phyloP scores from a whole-genome alignment of 345 rosid genomes.

The Cardamine resedifolia region DNA sequence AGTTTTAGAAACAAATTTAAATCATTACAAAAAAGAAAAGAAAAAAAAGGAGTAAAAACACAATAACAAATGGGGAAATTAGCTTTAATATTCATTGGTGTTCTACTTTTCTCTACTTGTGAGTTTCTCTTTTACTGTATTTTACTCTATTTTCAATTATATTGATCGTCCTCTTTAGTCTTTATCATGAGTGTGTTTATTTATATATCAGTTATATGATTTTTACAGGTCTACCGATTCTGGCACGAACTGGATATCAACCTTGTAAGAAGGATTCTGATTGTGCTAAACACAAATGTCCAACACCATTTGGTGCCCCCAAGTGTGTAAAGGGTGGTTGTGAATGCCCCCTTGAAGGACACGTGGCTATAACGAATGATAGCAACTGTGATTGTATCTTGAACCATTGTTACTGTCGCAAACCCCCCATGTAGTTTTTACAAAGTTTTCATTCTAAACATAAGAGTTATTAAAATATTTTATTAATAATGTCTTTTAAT shows the following conservation, averaged over 20 bases:
- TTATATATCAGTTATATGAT: not conserved
- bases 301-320: not conserved
- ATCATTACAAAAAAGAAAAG: not conserved
- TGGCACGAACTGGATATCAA: not conserved
- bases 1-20: not conserved
- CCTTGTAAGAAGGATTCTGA: slow-evolving; percentile 2
- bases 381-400: no score
- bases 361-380: not conserved
- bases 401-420: no score
- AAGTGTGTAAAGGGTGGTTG: not conserved
- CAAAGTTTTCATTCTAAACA: not conserved
- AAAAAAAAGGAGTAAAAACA: not conserved
- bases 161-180: not conserved
- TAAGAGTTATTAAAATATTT: not conserved
- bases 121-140: not conserved
- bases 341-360: not conserved
- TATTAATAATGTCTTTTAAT: not conserved
- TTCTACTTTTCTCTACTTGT: slow-evolving; percentile 25
- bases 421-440: not conserved
- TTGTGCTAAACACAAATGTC: slow-evolving; percentile 13
- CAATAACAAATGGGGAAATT: slow-evolving; percentile 11
- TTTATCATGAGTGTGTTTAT: not conserved
- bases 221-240: slow-evolving; percentile 11
- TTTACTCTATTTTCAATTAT: not conserved
- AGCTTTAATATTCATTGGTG: slow-evolving; percentile 9